Evolutionary conservation across 225 moss, liverwort and hornwort genomes (phyloP).

Genomic region (Pleurozium schreberi): DNA sequence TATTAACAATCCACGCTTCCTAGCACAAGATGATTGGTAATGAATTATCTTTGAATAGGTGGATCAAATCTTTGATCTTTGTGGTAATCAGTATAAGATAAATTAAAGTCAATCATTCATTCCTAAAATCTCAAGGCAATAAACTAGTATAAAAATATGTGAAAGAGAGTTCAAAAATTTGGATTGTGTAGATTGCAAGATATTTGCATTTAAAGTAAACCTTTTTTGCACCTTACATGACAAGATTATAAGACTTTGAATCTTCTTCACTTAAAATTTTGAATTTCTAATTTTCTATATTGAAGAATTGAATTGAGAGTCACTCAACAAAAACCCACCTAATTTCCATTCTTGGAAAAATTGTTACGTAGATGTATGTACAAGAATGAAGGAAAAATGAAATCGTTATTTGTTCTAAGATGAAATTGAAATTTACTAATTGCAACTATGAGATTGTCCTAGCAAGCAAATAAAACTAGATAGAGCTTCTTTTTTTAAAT

Average conservation of each 20-base stretch:
- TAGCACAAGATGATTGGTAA: neutral
- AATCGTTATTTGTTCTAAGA: neutral
- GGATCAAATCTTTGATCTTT: too few relatives aligned
- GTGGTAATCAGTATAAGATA: too few relatives aligned
- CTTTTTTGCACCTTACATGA: rapidly evolving
- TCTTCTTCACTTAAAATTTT: neutral
- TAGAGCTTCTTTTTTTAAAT: neutral
- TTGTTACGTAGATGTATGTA: rapidly evolving
- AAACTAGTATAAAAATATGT: neutral
- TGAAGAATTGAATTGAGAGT: too few relatives aligned
- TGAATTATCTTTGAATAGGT: too few relatives aligned
- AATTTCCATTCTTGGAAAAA: neutral
- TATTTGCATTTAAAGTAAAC: neutral
- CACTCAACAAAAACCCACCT: too few relatives aligned
- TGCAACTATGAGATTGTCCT: rapidly evolving
- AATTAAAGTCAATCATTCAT: too few relatives aligned
- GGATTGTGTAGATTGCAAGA: neutral
- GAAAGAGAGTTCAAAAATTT: neutral
- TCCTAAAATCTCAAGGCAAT: too few relatives aligned
- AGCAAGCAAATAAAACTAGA: neutral
- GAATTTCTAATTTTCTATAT: neutral
- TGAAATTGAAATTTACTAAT: neutral
- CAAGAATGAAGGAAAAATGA: neutral
- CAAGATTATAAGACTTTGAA: neutral
- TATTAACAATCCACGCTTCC: neutral